Base-by-base conservation (phyloP, 768 basidiomycete species). In the Pisolithus orientalis region DNA sequence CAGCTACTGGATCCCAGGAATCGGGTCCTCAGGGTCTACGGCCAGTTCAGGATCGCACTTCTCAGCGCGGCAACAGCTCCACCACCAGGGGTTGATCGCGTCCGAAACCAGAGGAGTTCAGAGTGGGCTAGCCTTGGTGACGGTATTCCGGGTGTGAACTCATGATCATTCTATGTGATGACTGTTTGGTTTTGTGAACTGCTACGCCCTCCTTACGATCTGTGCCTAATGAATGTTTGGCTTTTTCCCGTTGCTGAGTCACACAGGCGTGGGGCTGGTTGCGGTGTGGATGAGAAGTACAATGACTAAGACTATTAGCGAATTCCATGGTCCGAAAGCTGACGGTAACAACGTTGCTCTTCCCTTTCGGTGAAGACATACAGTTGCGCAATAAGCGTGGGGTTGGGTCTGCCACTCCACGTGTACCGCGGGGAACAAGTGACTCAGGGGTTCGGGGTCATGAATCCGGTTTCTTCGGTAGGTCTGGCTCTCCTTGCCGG, bases 401-500 rank as follows among this genome's bases (percentile, higher is more conserved):
- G 46, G 46, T 11, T 21, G 21, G 17, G 46, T 37, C 46, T 47
- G 32, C 46, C 46, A 34, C 46, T 21, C 46, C 46, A 32, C 46
- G 46, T 47, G 46, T 32, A 8, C 25, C n/a, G 32, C 24, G 31
- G 21, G 31, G 32, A 47, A 17, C 17, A 17, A 17, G n/a, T 37
- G 16, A 32, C 34, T 16, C 24, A 29, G 27, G n/a, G 44, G 27
- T 16, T 47, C 51, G 48, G 21, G 27, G 53, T 68, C 54, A 68
- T 11, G 68, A 53, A 49, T 59, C 67, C 40, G 68, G 52, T 56
- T 63, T 59, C 62, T 61, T 58, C 48, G 59, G 52, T 43, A 43
- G 56, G 53, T 75, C 70, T 59, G 68, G 60, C 62, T 72, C 69
- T 54, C 65, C 69, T 49, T 72, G 51, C 3, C 44, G 52, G 50